These are phyloP conservation scores for Kodamaea lidongshanica DNA, from an alignment of 805 yeast species.

Conservation along the genomic window DNA sequence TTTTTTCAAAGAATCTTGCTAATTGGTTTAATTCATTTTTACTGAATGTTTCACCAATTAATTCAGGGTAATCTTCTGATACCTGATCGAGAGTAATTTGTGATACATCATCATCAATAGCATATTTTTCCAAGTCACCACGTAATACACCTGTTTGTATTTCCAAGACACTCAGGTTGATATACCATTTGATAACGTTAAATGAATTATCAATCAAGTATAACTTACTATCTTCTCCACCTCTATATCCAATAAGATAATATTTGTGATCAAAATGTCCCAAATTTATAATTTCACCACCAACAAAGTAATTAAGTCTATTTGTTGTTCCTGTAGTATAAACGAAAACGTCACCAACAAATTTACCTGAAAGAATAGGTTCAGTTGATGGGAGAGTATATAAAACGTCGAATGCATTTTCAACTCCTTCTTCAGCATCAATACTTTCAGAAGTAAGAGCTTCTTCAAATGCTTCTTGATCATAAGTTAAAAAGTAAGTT, in stretches of 20 bases:
- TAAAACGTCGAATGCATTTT: constrained; percentile 76
- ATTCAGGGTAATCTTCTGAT: constrained; percentile 41
- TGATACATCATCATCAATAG: constrained; percentile 33
- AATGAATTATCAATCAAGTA: constrained; percentile 89
- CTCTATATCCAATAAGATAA: constrained; percentile 82
- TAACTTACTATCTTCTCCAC: constrained; percentile 76
- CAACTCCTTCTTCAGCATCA: constrained; percentile 84
- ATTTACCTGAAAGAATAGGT: constrained; percentile 77
- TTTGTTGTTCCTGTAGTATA: constrained; percentile 76
- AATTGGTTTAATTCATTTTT: constrained; percentile 67
- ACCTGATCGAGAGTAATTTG: constrained; percentile 50
- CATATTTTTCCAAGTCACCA: constrained; percentile 77
- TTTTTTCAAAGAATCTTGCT: constrained; percentile 89
- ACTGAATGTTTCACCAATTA: constrained; percentile 50
- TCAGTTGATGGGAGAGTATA: constrained; percentile 69
- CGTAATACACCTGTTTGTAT: constrained; percentile 93
- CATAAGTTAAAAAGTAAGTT: constrained; percentile 72
- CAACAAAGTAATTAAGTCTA: constrained; percentile 89
- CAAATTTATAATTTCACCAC: constrained; percentile 85
- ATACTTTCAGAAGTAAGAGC: constrained; percentile 53
- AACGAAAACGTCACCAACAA: constrained; percentile 96
- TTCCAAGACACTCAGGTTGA: constrained; percentile 83
- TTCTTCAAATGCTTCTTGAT: constrained; percentile 58
- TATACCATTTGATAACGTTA: constrained; percentile 71
- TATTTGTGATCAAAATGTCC: constrained; percentile 87